Evolutionary conservation across 495 filamentous ascomycete genomes (phyloP), one percentile per base, ranked within the genome.

Genomic region (Talaromyces stipitatus): DNA sequence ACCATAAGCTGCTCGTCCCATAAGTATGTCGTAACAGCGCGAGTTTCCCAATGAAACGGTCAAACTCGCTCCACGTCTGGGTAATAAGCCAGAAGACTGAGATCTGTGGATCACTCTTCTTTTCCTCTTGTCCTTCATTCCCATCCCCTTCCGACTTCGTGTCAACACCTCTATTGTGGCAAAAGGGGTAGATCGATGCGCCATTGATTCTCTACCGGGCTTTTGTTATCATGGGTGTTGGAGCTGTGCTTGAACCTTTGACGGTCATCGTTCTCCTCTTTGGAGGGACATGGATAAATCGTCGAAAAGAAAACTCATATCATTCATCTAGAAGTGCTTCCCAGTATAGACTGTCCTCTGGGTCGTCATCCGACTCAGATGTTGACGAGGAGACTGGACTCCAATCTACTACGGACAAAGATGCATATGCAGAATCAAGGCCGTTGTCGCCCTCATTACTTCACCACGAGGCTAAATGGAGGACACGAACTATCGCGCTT

Each of bases 201-300:
- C n/a, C 11, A 14, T n/a, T 36, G 32, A 32, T 36, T 36, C 12
- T 1, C 1, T 36, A 3, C 12, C 1, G 5, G n/a, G 36, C n/a
- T 16, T 41, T 41, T 2, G 5, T 41, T 6, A 41, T 27, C 57
- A 82, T 82, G 79, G 81, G 81, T 10, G 72, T 63, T 24, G 78
- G 78, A 6, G 77, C 72, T 24, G 59, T 82, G 43, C 59, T 81
- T 30, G 81, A 84, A 56, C 81, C 81, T 11, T 64, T 82, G 29
- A 75, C 78, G 7, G 80, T 84, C 12, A 66, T 84, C 33, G 69
- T 72, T 3, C 70, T 84, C 14, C 74, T 84, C n/a, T 77, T 82
- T 57, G 79, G 80, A 55, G 81, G 81, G 5, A 82, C 80, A 11
- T 82, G 79, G 78, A 78, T 84, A 54, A 84, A 84, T 53, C 68